Evolutionary conservation across 1,284 basidiomycete genomes (phyloP), one percentile per base, ranked within the genome.

Genomic region (Microstroma glucosiphilum): DNA sequence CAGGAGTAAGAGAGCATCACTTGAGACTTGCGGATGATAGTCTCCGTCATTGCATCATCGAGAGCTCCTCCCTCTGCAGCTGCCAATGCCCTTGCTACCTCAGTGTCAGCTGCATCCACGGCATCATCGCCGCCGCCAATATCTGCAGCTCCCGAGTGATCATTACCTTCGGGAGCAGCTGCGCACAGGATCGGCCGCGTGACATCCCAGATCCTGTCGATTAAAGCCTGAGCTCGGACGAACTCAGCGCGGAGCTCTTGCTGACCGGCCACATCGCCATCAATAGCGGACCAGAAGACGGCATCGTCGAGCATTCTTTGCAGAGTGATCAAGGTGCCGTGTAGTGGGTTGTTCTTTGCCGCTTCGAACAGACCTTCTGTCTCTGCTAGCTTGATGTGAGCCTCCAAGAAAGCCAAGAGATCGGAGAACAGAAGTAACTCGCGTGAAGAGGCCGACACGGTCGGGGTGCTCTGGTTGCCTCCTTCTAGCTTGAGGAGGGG

Each of bases 1-100:
- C 80, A 80, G 13, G 73, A 75, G 49, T 78, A 80, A 7, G 73
- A 76, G 6, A 80, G 60, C 56, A 80, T 76, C 26, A 78, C 71
- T 60, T 80, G 78, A 55, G 77, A 72, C 60, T 72, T 73, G 19
- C 76, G 74, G 2, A 67, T 68, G 1, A 71, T 66, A 6, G 64
- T 71, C 1, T 62, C 65, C 1, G 62, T 51, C 65, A 6, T 60
- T 61, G 41, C 69, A 26, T 58, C 26, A 7, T 17, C 43, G 6
- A 62, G 60, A 17, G 58, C 59, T 6, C 40, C 40, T 26, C 59
- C 59, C 12, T 57, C 62, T 15, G 40, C 57, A 40, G 43, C 40
- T 13, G 60, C 56, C 12, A 63, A 30, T 11, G 61, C 62, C 12
- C 62, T 49, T n/a, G 48, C 61, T 12, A 42, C 40, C 42, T 63